phyloP scores from a whole-genome alignment of 768 basidiomycete genomes.

The Cubamyces lactineus region DNA sequence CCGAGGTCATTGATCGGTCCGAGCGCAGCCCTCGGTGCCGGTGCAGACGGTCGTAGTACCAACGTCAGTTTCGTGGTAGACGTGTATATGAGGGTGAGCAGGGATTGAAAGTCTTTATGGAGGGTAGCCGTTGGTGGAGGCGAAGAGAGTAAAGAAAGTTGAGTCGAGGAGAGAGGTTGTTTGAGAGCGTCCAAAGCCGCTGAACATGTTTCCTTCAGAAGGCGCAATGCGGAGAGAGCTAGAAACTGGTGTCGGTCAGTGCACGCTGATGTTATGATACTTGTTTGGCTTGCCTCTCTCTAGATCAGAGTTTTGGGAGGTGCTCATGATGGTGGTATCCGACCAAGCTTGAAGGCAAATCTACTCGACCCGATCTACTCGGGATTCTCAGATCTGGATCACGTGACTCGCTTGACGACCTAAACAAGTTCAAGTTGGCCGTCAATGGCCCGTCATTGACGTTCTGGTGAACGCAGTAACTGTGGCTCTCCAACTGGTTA shows the following conservation, averaged over 20 bases:
- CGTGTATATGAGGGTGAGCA: constrained; percentile 34
- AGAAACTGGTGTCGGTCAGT: constrained; percentile 19
- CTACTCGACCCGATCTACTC: too few species aligned
- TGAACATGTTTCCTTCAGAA: constrained; percentile 27
- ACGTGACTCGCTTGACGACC: too few species aligned
- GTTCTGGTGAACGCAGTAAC: too few species aligned
- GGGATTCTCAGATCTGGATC: too few species aligned
- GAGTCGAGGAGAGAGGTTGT: constrained; percentile 12
- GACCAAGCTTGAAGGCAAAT: neutral
- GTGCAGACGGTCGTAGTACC: constrained; percentile 30
- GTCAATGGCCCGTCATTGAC: too few species aligned
- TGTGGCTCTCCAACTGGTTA: too few species aligned
- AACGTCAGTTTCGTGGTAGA: constrained; percentile 33
- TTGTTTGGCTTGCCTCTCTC: constrained; percentile 24
- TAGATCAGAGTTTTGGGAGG: neutral
- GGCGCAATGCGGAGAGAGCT: constrained; percentile 25
- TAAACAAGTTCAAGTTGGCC: too few species aligned
- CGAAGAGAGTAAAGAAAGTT: constrained; percentile 8
- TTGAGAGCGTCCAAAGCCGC: constrained; percentile 25
- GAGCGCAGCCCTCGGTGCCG: constrained; percentile 30
- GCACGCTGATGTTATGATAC: neutral
- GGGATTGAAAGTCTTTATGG: constrained; percentile 33
- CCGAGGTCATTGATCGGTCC: constrained; percentile 29
- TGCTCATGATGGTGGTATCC: constrained; percentile 17
- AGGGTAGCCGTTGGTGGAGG: constrained; percentile 23